These are phyloP conservation scores for Lenwebbia sp. DNA, from an alignment of 345 rosid genomes.

Conservation along the genomic window DNA sequence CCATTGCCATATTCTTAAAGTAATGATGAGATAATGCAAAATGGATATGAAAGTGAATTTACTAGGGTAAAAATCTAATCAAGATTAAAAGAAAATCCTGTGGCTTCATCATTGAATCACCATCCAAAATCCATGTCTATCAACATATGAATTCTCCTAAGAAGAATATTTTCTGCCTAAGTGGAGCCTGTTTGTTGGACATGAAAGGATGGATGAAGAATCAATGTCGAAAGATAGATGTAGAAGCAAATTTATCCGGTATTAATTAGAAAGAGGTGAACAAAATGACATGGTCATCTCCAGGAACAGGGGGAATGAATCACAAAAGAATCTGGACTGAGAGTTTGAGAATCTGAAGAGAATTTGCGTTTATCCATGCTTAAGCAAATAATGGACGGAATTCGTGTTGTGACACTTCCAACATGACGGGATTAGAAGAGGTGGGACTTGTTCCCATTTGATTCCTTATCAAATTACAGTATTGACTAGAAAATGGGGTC, in stretches of 20 bases:
- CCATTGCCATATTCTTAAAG: not conserved
- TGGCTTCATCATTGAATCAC: not conserved
- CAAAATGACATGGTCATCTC: not conserved
- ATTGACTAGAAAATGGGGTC: not conserved
- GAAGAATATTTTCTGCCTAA: not conserved
- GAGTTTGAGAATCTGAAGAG: not conserved
- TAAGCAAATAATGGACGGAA: not conserved
- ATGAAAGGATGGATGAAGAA: not conserved
- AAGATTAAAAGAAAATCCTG: not conserved
- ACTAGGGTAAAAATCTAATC: not conserved
- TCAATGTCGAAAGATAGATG: not conserved
- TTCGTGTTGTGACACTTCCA: not conserved
- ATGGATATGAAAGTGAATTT: not conserved
- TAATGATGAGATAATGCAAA: not conserved
- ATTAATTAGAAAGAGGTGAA: no score
- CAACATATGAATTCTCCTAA: not conserved
- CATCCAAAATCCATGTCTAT: not conserved
- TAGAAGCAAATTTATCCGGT: not conserved
- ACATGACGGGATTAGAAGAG: not conserved
- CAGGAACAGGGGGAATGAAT: not conserved
- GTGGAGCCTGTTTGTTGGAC: not conserved
- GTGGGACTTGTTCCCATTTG: not conserved
- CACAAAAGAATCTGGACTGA: not conserved
- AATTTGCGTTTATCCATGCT: not conserved
- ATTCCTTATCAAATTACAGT: not conserved